Evolutionary conservation across 2,329 filamentous ascomycete species (phyloP).

Genomic region (Shiraia sp.): DNA sequence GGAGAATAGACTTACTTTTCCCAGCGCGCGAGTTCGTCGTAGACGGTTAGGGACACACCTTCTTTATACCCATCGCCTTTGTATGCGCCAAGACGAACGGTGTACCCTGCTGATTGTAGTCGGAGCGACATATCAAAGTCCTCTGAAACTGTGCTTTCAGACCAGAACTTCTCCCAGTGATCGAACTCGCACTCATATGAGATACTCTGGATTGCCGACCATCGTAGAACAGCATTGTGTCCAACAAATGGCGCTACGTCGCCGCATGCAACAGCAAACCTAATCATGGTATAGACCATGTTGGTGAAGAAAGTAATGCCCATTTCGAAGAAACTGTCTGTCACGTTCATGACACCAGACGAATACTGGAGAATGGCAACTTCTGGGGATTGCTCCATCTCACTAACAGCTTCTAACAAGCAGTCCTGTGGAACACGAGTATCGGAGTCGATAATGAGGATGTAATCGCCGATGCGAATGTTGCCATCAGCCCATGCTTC

Average conservation of each 20-base stretch:
- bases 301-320: slow-evolving; percentile 80
- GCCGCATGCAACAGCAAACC: slow-evolving; percentile 70
- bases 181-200: slow-evolving; percentile 46
- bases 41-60: slow-evolving; percentile 72
- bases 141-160: slow-evolving; percentile 74
- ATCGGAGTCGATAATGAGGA: slow-evolving; percentile 61
- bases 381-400: slow-evolving; percentile 79
- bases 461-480: slow-evolving; percentile 83
- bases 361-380: slow-evolving; percentile 78
- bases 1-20: slow-evolving; percentile 63
- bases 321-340: slow-evolving; percentile 73
- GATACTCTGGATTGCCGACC: slow-evolving; percentile 66
- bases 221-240: slow-evolving; percentile 75
- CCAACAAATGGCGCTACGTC: slow-evolving; percentile 77
- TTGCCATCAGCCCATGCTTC: slow-evolving; percentile 80
- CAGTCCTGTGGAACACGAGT: slow-evolving; percentile 66
- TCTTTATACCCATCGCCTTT: slow-evolving; percentile 72
- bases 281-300: slow-evolving; percentile 74
- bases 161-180: slow-evolving; percentile 70
- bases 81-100: slow-evolving; percentile 71
- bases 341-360: slow-evolving; percentile 72
- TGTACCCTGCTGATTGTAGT: slow-evolving; percentile 69
- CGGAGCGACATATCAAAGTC: slow-evolving; percentile 78
- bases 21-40: slow-evolving; percentile 73
- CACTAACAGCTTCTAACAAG: slow-evolving; percentile 75